A percentile compares a stretch with the other conserved stretches of the same genome.
These are phyloP conservation scores for Pseudopyricularia javanii DNA, from an alignment of 2,329 filamentous ascomycete genomes.

Conservation along the genomic window DNA sequence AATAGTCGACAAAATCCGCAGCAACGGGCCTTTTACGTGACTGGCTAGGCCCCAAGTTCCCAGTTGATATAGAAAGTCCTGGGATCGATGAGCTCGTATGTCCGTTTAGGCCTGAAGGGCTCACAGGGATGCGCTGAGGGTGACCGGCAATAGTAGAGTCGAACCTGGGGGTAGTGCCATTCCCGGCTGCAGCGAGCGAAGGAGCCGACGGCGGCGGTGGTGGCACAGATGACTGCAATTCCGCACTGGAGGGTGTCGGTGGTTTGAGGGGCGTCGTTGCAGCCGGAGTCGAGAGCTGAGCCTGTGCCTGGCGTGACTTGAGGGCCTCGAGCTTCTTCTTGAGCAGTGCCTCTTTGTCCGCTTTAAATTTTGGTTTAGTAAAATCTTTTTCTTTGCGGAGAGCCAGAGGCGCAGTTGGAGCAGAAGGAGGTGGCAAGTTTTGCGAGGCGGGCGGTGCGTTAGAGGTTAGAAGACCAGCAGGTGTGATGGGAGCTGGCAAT, in stretches of 20 bases:
- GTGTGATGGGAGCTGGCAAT: background rate
- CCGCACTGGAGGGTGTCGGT: background rate
- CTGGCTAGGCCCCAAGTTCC: conserved; percentile 5
- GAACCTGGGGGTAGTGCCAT: background rate
- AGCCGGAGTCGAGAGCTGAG: conserved; percentile 1
- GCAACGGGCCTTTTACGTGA: conserved; percentile 40
- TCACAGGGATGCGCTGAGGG: background rate
- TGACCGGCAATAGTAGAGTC: background rate
- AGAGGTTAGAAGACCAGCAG: background rate
- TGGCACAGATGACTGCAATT: background rate
- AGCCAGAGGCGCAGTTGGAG: conserved; percentile 1
- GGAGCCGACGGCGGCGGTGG: background rate
- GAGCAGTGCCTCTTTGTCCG: conserved; percentile 60
- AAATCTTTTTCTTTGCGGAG: conserved; percentile 3
- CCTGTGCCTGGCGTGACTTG: conserved; percentile 31
- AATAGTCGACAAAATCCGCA: conserved; percentile 55
- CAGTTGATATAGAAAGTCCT: conserved; percentile 7
- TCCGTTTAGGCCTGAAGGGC: background rate
- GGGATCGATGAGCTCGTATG: conserved; percentile 5
- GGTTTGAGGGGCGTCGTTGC: background rate
- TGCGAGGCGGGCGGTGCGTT: conserved; percentile 5
- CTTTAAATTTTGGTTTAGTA: conserved; percentile 33
- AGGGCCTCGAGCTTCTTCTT: conserved; percentile 69
- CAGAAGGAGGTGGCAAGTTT: conserved; percentile 3
- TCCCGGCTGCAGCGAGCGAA: background rate